Evolutionary conservation across 2,329 filamentous ascomycete genomes (phyloP), one percentile per base, ranked within the genome.

Genomic region (Alternaria alternata): DNA sequence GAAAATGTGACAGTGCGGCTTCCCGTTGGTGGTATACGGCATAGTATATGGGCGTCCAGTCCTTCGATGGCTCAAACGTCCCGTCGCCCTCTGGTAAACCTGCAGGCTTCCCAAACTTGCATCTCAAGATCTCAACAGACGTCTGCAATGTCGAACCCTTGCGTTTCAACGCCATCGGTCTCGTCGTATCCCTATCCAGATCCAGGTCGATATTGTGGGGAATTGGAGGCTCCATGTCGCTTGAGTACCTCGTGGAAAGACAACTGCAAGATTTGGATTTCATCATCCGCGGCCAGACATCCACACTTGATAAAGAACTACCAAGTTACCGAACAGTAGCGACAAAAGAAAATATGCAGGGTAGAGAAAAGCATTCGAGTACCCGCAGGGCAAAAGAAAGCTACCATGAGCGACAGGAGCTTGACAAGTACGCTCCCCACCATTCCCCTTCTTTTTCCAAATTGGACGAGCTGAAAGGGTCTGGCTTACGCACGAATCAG

Each of bases 11-110:
- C 3, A 77, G 69, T 7, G 75, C 75, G 16, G 74, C 72, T 49
- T 76, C 72, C 5, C 75, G 73, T 54, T 72, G 67, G 56, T 72
- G 64, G 30, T 70, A 71, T 16, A 72, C 72, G 20, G 75, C 74
- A 51, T 75, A 69, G 32, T 70, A 71, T 18, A 75, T 67, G 7
- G 74, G 73, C 4, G 70, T 71, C 73, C 74, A 77, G 24, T 68
- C 54, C 51, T 75, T 74, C 32, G 66, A 66, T 14, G 74, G 72
- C 4, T 26, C 53, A 14, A 71, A 59, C 0, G 56, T 62, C 6
- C 54, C 55, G 22, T 57, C 47, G 3, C 44, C 54, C 16, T 63
- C 43, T 7, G 53, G 43, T 18, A 36, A 42, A 11, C 63, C 57
- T 28, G 58, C 60, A 26, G 68, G 62, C 39, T 65, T 75, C n/a